Conservation (phyloP, 768 basidiomycete genomes). For the Rubroboletus satanas region DNA sequence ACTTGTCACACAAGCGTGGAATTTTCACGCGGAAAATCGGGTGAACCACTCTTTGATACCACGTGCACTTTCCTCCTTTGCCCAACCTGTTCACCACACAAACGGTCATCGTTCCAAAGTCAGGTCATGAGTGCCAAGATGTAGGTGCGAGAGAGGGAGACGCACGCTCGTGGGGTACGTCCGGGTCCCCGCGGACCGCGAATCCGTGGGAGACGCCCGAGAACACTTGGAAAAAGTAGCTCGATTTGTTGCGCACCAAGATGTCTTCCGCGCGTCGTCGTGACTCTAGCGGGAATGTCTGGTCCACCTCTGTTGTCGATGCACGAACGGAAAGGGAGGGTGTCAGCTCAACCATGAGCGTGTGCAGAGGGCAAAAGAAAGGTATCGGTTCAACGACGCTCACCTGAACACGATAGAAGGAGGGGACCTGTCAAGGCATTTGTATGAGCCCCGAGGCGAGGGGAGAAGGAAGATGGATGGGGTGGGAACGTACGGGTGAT, state of each 20-base stretch:
- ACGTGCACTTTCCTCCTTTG: slow-evolving; percentile 53
- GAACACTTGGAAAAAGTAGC: slow-evolving; percentile 56
- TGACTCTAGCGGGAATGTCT: slow-evolving; percentile 43
- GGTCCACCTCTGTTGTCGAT: slow-evolving; percentile 51
- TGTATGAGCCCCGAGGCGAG: background rate
- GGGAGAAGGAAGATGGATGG: background rate
- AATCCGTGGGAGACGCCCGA: slow-evolving; percentile 35
- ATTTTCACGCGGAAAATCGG: background rate
- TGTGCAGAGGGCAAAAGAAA: no score
- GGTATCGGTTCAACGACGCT: no score
- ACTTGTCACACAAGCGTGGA: no score
- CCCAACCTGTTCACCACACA: slow-evolving; percentile 42
- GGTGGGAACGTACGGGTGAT: slow-evolving; percentile 30
- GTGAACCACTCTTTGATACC: slow-evolving; percentile 46
- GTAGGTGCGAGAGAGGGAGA: background rate
- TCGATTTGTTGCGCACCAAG: slow-evolving; percentile 42
- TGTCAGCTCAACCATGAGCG: no score
- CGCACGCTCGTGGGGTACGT: slow-evolving; percentile 21
- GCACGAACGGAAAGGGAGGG: background rate
- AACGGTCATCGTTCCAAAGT: background rate
- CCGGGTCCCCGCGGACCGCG: slow-evolving; percentile 13
- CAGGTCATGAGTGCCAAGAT: background rate
- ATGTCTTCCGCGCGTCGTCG: slow-evolving; percentile 57
- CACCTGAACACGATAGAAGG: slow-evolving; percentile 16
- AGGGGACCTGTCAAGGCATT: slow-evolving; percentile 9